Evolutionary conservation across 176 grass and related monocot species (phyloP), one percentile per base, ranked within the genome.

Genomic region (Rhynchospora pubera): DNA sequence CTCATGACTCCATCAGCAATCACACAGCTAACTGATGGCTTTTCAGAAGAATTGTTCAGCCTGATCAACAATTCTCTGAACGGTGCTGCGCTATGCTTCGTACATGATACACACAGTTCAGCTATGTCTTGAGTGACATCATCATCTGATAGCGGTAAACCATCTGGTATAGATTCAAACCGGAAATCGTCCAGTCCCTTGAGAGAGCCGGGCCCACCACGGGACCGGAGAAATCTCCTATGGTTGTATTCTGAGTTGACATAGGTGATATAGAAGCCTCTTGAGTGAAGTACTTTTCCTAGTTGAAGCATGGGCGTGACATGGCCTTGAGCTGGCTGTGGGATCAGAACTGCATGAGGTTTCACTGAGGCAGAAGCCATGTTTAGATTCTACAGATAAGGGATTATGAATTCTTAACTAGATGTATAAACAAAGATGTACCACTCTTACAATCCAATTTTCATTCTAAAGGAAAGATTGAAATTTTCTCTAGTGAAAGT

Each of bases 221-320:
- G 64, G 34, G 87, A 84, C 9, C 84, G 85, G 55, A 93, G 91
- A 67, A 97, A 83, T 22, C 87, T 83, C 16, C 69, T 84, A 73
- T 81, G 87, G 91, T 93, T 93, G 87, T 91, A 91, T 82, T 93
- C 91, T 11, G 91, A 88, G 89, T 97, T 93, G 74, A 97, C 87
- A 77, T 71, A 97, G 65, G 91, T 93, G 83, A 97, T 21, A 77
- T 11, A 47, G 87, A 93, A 97, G 32, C 91, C 93, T 50, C 84
- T 51, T 67, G 85, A 77, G 85, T 97, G 91, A 69, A 97, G 82
- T 18, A 84, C 66, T 79, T 94, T 94, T 62, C 90, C 87, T 1
- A 94, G 85, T 22, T 91, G 87, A 60, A 94, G 83, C 89, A 97
- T 91, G 18, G 93, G 87, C n/a, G 87, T 93, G 19, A 97, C 81